Evolutionary conservation across 345 rosid species (phyloP).

Genomic region (Stellera chamaejasme): DNA sequence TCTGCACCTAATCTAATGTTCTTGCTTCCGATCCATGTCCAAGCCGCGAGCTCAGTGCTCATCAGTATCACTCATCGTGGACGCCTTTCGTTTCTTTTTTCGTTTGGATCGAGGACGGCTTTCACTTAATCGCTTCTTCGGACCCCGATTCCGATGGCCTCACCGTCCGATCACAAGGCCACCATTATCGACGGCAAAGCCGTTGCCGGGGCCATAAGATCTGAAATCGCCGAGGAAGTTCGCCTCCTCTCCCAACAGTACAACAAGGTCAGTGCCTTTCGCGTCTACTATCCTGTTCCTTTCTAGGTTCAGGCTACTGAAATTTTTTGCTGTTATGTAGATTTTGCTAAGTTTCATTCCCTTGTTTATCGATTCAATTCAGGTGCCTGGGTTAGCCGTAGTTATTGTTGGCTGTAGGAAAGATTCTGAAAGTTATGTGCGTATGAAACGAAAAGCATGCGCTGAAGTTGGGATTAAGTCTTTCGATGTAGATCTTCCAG

Average conservation of each 20-base stretch:
- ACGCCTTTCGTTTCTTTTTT: no score
- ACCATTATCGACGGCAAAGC: conserved; percentile 67
- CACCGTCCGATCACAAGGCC: conserved; percentile 45
- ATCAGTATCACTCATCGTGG: no score
- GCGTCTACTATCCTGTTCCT: no score
- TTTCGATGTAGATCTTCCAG: conserved; percentile 63
- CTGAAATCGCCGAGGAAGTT: conserved; percentile 78
- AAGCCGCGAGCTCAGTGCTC: no score
- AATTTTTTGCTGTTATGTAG: no score
- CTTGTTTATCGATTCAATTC: conserved; percentile 6
- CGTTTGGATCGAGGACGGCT: no score
- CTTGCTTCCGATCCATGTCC: no score
- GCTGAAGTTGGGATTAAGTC: conserved; percentile 91
- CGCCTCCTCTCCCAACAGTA: conserved; percentile 47
- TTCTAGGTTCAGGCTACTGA: neutral
- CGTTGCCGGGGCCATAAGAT: conserved; percentile 66
- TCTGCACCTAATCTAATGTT: no score
- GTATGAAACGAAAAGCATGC: conserved; percentile 86
- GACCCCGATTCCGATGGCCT: conserved; percentile 27
- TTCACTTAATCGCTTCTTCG: no score
- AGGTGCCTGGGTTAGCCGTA: conserved; percentile 93
- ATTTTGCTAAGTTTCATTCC: neutral
- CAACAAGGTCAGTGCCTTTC: conserved; percentile 42
- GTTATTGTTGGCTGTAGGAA: conserved; percentile 75
- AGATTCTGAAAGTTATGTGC: conserved; percentile 87